These are phyloP conservation scores for Apiotrichum veenhuisii DNA, from an alignment of 1,284 basidiomycete species.

Conservation along the genomic window DNA sequence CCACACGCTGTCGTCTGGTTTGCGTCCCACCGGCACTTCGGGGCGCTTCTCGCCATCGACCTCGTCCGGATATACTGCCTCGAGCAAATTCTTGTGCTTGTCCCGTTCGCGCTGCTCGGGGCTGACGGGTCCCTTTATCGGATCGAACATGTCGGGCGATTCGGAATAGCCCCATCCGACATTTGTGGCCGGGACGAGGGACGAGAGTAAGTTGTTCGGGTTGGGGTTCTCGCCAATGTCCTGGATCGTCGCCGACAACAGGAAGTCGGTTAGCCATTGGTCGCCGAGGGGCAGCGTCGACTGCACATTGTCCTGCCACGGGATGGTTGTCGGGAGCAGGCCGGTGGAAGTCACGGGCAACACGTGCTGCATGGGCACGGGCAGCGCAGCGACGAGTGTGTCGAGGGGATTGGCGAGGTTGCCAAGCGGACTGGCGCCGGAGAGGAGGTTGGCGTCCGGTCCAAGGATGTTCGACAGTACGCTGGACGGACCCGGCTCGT, in stretches of 20 bases:
- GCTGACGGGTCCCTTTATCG: constrained; percentile 16
- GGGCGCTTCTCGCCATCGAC: constrained; percentile 13
- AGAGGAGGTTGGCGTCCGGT: not conserved
- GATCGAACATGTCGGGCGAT: constrained; percentile 17
- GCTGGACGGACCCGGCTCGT: not conserved
- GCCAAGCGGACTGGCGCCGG: not conserved
- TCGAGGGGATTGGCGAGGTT: not conserved
- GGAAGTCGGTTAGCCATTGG: constrained; percentile 11
- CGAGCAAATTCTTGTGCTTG: constrained; percentile 4
- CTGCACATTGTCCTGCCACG: not conserved
- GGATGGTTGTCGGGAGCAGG: not conserved
- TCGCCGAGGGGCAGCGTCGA: not conserved
- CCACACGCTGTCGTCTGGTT: constrained; percentile 20
- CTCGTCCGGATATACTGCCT: constrained; percentile 13
- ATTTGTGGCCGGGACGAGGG: not conserved
- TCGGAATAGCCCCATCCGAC: constrained; percentile 19
- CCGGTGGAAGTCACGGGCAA: not conserved
- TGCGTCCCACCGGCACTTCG: constrained; percentile 11
- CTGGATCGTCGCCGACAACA: constrained; percentile 11
- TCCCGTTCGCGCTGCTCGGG: constrained; percentile 1
- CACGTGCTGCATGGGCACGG: not conserved
- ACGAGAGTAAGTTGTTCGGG: not conserved
- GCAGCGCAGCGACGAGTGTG: not conserved
- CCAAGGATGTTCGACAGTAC: not conserved
- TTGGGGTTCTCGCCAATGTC: not conserved